These are phyloP conservation scores for Dittrichia graveolens DNA, from an alignment of 129 eudicot species.

Conservation along the genomic window DNA sequence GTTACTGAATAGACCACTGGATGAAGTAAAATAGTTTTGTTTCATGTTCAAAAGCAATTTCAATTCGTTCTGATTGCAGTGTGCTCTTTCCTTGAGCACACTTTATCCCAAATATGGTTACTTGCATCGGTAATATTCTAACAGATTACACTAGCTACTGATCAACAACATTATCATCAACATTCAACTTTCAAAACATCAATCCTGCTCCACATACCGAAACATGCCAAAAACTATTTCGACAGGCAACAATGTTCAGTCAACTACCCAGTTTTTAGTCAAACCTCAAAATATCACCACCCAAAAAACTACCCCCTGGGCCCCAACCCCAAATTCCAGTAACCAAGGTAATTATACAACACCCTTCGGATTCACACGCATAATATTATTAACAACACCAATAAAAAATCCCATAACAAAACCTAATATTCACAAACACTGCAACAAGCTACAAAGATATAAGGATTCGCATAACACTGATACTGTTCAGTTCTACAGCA, in stretches of 20 bases:
- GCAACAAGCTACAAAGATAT: conserved; percentile 13
- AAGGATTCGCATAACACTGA: conserved; percentile 2
- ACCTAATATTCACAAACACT: conserved; percentile 14
- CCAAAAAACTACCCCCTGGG: no score
- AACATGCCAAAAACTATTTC: neutral
- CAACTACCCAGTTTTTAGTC: conserved; percentile 21
- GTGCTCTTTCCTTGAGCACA: neutral
- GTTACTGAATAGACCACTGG: neutral
- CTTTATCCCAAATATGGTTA: neutral
- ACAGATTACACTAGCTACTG: neutral
- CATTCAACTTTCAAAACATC: neutral
- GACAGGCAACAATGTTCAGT: neutral
- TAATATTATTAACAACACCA: neutral
- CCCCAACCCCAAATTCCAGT: neutral
- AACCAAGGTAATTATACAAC: neutral
- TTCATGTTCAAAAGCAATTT: neutral
- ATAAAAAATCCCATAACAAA: neutral
- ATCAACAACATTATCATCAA: conserved; percentile 7
- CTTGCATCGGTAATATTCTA: conserved; percentile 9
- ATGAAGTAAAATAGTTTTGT: neutral
- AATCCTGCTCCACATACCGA: neutral
- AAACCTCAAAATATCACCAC: conserved; percentile 5
- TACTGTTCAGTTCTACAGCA: neutral
- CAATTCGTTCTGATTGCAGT: neutral
- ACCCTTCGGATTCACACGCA: conserved; percentile 12